These are phyloP conservation scores for Alternaria sp. DNA, from an alignment of 2,329 filamentous ascomycete species.

Conservation along the genomic window DNA sequence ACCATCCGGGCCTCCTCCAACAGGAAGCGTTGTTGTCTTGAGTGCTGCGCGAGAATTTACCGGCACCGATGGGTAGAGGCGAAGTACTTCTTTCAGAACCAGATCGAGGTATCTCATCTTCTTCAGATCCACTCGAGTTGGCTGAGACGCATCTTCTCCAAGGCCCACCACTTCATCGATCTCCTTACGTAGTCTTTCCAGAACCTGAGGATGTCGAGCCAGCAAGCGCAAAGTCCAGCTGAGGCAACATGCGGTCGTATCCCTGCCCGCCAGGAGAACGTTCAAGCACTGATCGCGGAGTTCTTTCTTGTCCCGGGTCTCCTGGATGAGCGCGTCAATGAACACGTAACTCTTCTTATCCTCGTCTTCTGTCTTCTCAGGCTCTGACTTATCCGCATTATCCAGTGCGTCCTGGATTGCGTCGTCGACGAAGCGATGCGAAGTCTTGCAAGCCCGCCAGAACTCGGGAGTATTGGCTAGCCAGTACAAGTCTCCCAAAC, in stretches of 20 bases:
- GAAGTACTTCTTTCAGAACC: slow-evolving; percentile 47
- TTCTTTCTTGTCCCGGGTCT: slow-evolving; percentile 71
- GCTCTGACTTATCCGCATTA: slow-evolving; percentile 14
- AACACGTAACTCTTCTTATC: slow-evolving; percentile 70
- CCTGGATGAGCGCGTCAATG: slow-evolving; percentile 81
- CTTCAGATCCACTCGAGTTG: slow-evolving; percentile 20
- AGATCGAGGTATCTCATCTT: slow-evolving; percentile 13
- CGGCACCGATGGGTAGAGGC: slow-evolving; percentile 45
- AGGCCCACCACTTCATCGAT: slow-evolving; percentile 32
- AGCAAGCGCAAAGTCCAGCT: slow-evolving; percentile 70
- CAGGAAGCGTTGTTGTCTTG: slow-evolving; percentile 37
- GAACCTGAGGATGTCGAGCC: slow-evolving; percentile 48
- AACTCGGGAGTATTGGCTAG: slow-evolving; percentile 33
- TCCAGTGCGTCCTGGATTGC: slow-evolving; percentile 35
- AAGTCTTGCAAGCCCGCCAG: slow-evolving; percentile 25
- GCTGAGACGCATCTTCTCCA: slow-evolving; percentile 33
- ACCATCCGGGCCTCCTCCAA: slow-evolving; percentile 46
- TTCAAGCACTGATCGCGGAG: slow-evolving; percentile 84
- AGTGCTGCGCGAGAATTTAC: slow-evolving; percentile 37
- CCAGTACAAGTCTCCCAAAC: slow-evolving; percentile 42
- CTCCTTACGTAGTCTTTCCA: slow-evolving; percentile 42
- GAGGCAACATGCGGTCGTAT: slow-evolving; percentile 85
- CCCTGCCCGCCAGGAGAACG: slow-evolving; percentile 82
- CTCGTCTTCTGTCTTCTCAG: slow-evolving; percentile 24
- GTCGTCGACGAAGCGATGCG: slow-evolving; percentile 19